Evolutionary conservation across 176 grass and related monocot genomes (phyloP), one percentile per base, ranked within the genome.

Genomic region (Phoenix dactylifera): DNA sequence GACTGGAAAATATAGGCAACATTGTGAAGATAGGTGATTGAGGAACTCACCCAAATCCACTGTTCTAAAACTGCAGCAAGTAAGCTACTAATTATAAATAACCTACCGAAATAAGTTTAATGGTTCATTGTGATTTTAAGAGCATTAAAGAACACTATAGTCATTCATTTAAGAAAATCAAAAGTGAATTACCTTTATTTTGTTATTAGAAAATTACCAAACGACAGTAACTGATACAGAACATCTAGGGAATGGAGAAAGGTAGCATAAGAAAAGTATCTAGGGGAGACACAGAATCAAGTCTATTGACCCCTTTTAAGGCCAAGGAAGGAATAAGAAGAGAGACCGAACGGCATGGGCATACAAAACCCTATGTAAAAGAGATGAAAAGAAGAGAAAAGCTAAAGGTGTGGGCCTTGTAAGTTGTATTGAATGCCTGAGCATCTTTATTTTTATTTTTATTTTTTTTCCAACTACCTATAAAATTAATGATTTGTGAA

Each of bases 201-300:
- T 5, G 28, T 6, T 30, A 30, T 30, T 30, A 6, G 24, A 2
- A 44, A 16, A n/a, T 9, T 5, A 60, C 26, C 49, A 32, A 44
- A 18, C 20, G 52, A 49, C 48, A 30, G 59, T 29, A 74, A 58
- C 61, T 25, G 68, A 62, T 16, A 68, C 55, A 67, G 55, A 63
- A 58, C 67, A 22, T 71, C 60, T 90, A 67, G 82, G 79, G 70
- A 77, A 66, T 23, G 74, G 79, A 67, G 82, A 85, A 79, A 78
- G 66, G 58, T 76, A 53, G 66, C 50, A 52, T 58, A 79, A 23
- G 18, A 59, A 67, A 35, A 58, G 18, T 44, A 18, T 14, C 60
- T 50, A 32, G 55, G 24, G 26, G 49, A 72, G 82, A 79, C 74
- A 66, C 75, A 73, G 63, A 50, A 22, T 32, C 66, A 55, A 56